Percentiles rank a stretch among this genome's conserved stretches.
Conservation (phyloP, 1,139 yeast genomes). For the Blastobotrys buckinghamii region DNA sequence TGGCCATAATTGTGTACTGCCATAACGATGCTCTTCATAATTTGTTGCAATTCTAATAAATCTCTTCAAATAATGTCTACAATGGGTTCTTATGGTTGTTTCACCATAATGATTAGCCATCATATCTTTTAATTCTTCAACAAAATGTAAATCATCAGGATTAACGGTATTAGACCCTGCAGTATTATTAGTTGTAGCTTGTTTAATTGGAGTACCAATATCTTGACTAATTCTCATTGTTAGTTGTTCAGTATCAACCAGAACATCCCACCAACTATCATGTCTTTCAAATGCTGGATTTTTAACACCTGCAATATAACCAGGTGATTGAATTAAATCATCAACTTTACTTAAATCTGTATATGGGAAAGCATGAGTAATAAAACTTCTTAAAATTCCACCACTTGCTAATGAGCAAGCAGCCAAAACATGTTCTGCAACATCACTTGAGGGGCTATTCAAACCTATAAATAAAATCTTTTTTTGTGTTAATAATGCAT, state of each 20-base stretch:
- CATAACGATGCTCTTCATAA: slow-evolving; percentile 30
- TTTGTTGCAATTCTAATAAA: slow-evolving; percentile 32
- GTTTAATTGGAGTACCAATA: slow-evolving; percentile 17
- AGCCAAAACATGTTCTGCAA: slow-evolving; percentile 50
- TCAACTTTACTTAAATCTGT: slow-evolving; percentile 58
- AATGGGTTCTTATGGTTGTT: slow-evolving; percentile 29
- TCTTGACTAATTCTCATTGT: slow-evolving; percentile 38
- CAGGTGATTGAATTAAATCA: slow-evolving; percentile 46
- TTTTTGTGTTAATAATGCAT: slow-evolving; percentile 55
- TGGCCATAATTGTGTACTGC: slow-evolving; percentile 31
- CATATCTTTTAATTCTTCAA: slow-evolving; percentile 31
- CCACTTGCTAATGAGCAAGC: slow-evolving; percentile 52
- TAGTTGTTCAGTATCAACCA: slow-evolving; percentile 49
- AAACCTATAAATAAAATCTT: slow-evolving; percentile 50
- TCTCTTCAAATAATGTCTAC: slow-evolving; percentile 29
- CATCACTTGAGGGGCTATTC: slow-evolving; percentile 49
- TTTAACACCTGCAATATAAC: slow-evolving; percentile 61
- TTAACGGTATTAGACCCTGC: slow-evolving; percentile 13
- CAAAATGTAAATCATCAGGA: slow-evolving; percentile 29
- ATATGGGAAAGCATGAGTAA: slow-evolving; percentile 50
- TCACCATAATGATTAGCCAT: slow-evolving; percentile 33
- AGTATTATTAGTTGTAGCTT: slow-evolving; percentile 7
- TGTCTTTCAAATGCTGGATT: slow-evolving; percentile 59
- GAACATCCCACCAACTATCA: slow-evolving; percentile 54
- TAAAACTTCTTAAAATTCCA: slow-evolving; percentile 49